Base-by-base conservation (phyloP, 805 yeast genomes). In the Pichia nakasei region DNA sequence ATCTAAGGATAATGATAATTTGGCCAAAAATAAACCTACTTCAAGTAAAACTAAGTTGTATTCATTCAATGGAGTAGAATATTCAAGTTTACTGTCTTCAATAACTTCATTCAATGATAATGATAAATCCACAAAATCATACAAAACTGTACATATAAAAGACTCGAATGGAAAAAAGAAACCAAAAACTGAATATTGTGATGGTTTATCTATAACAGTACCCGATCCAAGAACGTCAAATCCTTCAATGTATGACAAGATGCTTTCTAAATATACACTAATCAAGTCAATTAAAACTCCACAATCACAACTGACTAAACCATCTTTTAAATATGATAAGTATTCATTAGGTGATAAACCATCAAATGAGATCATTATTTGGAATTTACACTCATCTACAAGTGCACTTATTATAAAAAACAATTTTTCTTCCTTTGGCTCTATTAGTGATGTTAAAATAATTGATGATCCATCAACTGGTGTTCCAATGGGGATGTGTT, bases 301-400 rank as follows among this genome's bases (percentile, higher is more conserved):
- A 12, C 36, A 26, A 3, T n/a, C 38, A 8, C 22, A 42, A 70
- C 66, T 42, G 11, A 41, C 26, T 24, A 6, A 41, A 6, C 45
- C 45, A 9, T 41, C n/a, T 9, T 45, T 33, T 36, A 45, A 39
- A 66, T 85, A 72, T 57, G 95, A 87, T 58, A 72, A 78, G 46
- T 69, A 81, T 54, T 85, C 94, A 0, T 57, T 85, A 12, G 94
- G 93, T 0, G 80, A 82, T 0, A 76, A 80, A 17, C 96, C 95
- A 0, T 70, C 79, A 4, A 65, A 75, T 9, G 88, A 82, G 53
- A 60, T 88, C 33, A 75, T 87, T 1, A 68, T 85, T 5, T 81
- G 85, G 73, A 82, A 80, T 18, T 66, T 80, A 40, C 80, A 85
- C 3, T 54, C 71, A 3, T 65, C 75, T 3, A 68, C 75, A n/a